Conservation (phyloP, 164 flowering plant genomes). For the Akebia trifoliata region DNA sequence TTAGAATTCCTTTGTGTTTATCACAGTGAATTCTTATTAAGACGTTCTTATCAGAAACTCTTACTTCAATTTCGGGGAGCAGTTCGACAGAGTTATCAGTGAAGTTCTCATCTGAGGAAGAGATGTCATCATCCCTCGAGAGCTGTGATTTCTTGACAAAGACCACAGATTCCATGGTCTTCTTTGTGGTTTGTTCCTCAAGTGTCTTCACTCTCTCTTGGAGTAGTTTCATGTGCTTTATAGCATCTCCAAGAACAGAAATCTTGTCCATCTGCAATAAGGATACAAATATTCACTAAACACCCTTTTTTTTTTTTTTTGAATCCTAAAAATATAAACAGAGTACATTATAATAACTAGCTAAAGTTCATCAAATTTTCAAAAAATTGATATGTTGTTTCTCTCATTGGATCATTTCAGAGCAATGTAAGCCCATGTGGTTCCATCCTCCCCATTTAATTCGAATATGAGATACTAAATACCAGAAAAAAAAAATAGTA, state of each 20-base stretch:
- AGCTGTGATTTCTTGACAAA: conserved; percentile 58
- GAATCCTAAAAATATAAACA: no score
- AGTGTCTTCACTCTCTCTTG: conserved; percentile 70
- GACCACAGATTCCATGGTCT: conserved; percentile 57
- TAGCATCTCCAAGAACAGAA: conserved; percentile 84
- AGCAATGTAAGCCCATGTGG: no score
- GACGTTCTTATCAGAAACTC: conserved; percentile 58
- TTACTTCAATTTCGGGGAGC: conserved; percentile 81
- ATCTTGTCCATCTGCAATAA: conserved; percentile 79
- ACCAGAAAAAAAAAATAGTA: no score
- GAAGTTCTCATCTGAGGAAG: conserved; percentile 34
- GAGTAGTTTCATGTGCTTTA: conserved; percentile 76
- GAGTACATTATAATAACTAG: no score
- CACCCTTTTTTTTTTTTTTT: no score
- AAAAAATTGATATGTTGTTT: no score
- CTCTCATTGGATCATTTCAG: no score
- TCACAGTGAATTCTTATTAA: conserved; percentile 77
- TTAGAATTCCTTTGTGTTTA: conserved; percentile 54
- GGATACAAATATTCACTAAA: not conserved
- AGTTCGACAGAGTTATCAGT: conserved; percentile 26
- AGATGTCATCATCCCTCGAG: conserved; percentile 31
- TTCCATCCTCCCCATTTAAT: no score
- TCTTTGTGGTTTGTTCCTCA: conserved; percentile 65
- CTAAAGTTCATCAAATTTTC: no score
- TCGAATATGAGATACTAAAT: no score